Evolutionary conservation across 108 stramenopile genomes (phyloP).

Genomic region (Pseudonitzschia multistriata): DNA sequence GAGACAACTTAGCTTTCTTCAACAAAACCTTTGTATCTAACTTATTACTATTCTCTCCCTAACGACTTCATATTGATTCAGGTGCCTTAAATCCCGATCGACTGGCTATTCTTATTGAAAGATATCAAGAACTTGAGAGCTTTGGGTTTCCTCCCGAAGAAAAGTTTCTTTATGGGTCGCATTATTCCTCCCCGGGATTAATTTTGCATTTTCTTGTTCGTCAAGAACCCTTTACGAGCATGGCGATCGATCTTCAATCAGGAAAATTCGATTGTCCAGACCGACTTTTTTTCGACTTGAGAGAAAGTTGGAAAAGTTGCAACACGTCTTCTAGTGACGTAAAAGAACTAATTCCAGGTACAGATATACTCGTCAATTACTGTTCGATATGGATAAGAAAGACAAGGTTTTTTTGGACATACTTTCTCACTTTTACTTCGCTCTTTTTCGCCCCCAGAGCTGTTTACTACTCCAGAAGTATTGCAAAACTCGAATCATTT

Average conservation of each 20-base stretch:
- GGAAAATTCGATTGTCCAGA: slow-evolving; percentile 98
- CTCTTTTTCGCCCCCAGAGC: slow-evolving; percentile 46
- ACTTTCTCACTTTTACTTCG: slow-evolving; percentile 31
- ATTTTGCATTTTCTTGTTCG: slow-evolving; percentile 94
- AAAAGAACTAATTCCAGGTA: slow-evolving; percentile 90
- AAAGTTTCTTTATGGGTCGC: slow-evolving; percentile 96
- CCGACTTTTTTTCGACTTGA: slow-evolving; percentile 90
- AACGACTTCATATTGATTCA: background rate
- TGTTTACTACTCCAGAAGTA: slow-evolving; percentile 89
- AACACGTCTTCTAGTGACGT: slow-evolving; percentile 87
- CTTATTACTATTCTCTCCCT: no score
- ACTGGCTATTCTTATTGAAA: slow-evolving; percentile 85
- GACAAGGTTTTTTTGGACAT: slow-evolving; percentile 10
- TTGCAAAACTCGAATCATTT: slow-evolving; percentile 87
- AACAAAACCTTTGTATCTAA: no score
- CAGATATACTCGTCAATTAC: background rate
- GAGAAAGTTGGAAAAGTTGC: slow-evolving; percentile 89
- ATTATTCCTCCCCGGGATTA: slow-evolving; percentile 97
- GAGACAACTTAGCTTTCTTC: slow-evolving; percentile 30
- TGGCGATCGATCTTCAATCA: slow-evolving; percentile 91
- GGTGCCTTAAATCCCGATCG: slow-evolving; percentile 94
- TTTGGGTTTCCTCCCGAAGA: slow-evolving; percentile 92
- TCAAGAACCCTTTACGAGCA: slow-evolving; percentile 89
- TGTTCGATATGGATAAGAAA: background rate
- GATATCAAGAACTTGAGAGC: slow-evolving; percentile 66